Evolutionary conservation across 2,329 filamentous ascomycete species (phyloP).

Genomic region (Neofusicoccum laricinum): DNA sequence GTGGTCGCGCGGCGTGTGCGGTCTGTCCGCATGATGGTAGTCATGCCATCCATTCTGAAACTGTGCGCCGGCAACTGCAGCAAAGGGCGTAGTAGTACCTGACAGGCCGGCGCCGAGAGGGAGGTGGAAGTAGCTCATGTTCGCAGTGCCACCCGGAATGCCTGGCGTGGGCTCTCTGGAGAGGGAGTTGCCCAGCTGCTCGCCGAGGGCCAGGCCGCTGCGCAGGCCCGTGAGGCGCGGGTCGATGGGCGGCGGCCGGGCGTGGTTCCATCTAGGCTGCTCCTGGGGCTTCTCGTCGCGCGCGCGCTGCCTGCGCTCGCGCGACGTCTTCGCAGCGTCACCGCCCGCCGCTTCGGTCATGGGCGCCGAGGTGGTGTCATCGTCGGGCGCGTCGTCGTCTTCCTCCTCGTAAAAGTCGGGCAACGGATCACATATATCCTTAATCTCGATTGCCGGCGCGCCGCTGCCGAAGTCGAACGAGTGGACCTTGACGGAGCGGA

Average conservation of each 20-base stretch:
- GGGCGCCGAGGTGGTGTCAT: conserved; percentile 20
- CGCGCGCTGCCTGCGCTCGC: conserved; percentile 28
- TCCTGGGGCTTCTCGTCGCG: conserved; percentile 22
- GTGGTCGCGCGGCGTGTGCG: conserved; percentile 33
- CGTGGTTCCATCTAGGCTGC: conserved; percentile 19
- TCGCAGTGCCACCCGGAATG: conserved; percentile 68
- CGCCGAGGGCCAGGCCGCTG: conserved; percentile 28
- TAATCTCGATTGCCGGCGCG: conserved; percentile 82
- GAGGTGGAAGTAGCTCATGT: conserved; percentile 78
- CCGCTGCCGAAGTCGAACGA: conserved; percentile 88
- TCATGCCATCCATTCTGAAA: conserved; percentile 52
- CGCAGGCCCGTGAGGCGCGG: conserved; percentile 24
- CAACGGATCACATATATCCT: conserved; percentile 93
- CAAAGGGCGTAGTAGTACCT: conserved; percentile 74
- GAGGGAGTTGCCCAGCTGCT: conserved; percentile 36
- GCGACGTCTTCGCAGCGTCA: conserved; percentile 28
- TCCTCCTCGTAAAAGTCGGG: conserved; percentile 94
- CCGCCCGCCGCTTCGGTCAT: conserved; percentile 24
- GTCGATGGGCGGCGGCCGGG: conserved; percentile 23
- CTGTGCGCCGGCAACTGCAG: conserved; percentile 72
- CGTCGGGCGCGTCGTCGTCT: conserved; percentile 59
- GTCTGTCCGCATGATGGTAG: conserved; percentile 28
- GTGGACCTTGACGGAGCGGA: conserved; percentile 92
- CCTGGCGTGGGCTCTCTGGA: conserved; percentile 54
- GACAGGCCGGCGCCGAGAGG: conserved; percentile 69